Evolutionary conservation across 2,329 filamentous ascomycete species (phyloP).

Genomic region (Teratosphaeria gauchensis): DNA sequence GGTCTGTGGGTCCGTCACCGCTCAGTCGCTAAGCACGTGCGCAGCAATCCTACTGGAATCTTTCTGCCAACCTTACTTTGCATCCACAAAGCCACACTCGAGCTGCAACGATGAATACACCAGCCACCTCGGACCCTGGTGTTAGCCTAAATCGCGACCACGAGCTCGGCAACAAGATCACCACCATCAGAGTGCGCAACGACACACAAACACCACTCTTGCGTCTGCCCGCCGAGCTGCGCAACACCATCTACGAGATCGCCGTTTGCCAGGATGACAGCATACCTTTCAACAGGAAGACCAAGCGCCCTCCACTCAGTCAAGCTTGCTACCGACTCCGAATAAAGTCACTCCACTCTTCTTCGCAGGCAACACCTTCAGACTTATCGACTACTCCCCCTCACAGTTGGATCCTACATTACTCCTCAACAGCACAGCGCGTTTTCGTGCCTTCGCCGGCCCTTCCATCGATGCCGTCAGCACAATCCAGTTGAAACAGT

Average conservation of each 20-base stretch:
- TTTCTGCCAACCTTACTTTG: too few species aligned
- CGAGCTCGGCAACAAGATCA: too few species aligned
- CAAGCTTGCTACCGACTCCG: not conserved
- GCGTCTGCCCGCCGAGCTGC: not conserved
- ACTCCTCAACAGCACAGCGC: not conserved
- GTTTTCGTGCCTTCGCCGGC: not conserved
- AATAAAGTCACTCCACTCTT: not conserved
- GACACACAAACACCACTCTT: too few species aligned
- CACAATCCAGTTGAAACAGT: too few species aligned
- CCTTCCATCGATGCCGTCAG: not conserved
- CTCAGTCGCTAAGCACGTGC: too few species aligned
- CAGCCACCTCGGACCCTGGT: too few species aligned
- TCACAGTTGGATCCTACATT: not conserved
- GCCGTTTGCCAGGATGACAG: not conserved
- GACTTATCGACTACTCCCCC: not conserved
- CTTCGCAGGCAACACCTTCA: not conserved
- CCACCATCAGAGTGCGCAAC: too few species aligned
- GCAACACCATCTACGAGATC: not conserved
- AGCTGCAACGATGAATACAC: too few species aligned
- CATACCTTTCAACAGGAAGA: not conserved
- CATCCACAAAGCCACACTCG: too few species aligned
- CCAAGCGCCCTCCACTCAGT: not conserved
- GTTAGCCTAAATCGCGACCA: too few species aligned
- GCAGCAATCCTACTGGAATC: too few species aligned
- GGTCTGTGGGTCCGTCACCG: too few species aligned